Evolutionary conservation across 257 asterid species (phyloP), one percentile per base, ranked within the genome.

Genomic region (Capsicum chinense): DNA sequence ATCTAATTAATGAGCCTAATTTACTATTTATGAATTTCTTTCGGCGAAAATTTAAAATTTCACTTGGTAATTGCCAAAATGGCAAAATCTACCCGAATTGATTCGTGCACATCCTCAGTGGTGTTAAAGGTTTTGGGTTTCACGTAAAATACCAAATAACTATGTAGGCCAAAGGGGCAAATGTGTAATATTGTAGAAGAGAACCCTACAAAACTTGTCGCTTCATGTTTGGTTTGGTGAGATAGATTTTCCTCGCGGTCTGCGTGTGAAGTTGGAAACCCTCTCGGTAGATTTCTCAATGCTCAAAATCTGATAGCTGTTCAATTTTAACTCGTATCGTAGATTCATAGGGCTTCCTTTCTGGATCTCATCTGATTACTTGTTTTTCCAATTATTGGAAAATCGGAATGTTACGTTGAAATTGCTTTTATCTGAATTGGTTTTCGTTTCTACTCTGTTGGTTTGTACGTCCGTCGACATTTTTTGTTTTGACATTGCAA

Each of bases 201-300:
- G 80, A 47, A 48, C 21, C 44, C 62, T 14, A 74, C 13, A 19
- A 74, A 74, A 54, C 11, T 50, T 48, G 19, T 71, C 7, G 5
- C 68, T 44, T 52, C 56, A 17, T 70, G 35, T 17, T 5, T 10
- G 1, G n/a, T 71, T 50, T 50, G 14, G 2, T 5, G 6, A 50
- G 21, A 50, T 50, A 21, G 21, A 52, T 52, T 52, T 57, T 76
- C 81, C 44, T 26, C 26, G 44, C 81, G 7, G 9, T 54, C 21
- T 52, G 81, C 63, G 21, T 52, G 48, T 12, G 26, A 54, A 78
- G 9, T 78, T 26, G 64, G 42, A 78, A 78, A 78, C 82, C 33
- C 60, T 26, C 13, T 26, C 63, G 58, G 81, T 56, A 52, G 39
- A 76, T 50, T 14, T 52, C 81, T 76, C 63, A 7, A 11, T 73